Base-by-base conservation (phyloP, 257 asterid species). In the Solanum appendiculatum region DNA sequence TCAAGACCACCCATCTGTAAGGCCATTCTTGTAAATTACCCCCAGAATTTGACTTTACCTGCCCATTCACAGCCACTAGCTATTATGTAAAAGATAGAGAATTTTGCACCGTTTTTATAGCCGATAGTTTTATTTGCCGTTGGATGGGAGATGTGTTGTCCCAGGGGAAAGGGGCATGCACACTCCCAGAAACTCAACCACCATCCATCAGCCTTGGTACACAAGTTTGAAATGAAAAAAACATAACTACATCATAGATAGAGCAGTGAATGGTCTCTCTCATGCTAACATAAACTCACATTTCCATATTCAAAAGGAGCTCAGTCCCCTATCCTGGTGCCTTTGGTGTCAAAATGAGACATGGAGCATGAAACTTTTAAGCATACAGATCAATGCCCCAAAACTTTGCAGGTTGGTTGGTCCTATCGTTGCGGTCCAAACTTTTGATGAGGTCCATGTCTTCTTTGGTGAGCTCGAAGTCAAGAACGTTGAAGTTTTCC, bases 321-420 rank as follows among this genome's bases (percentile, higher is more conserved):
- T 80, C 14, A 25, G 39, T 44, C 29, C 42, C 68, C 15, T 80
- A 46, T 29, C 66, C 42, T 46, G 42, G 85, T 80, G 12, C 13
- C 54, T 74, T 70, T 34, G 33, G 82, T 8, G 51, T 39, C 54
- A 74, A 72, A 70, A 72, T 16, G 58, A 75, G 4, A 12, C 82
- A 25, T n/a, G 4, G 25, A n/a, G 16, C 9, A 46, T 0, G 64
- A 16, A 46, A 33, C 66, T 80, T 69, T 88, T 86, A 93, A 0
- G 93, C 94, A 72, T 88, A 92, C 73, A 93, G 86, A 87, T 93
- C 93, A 31, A 93, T 88, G 63, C 93, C 94, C 96, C 94, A 93
- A 63, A 92, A 91, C 83, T 89, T 91, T 88, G 94, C 91, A 27
- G 96, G 96, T 86, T 89, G 93, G 89, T 93, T 93, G 77, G 96